These are phyloP conservation scores for Nemania abortiva DNA, from an alignment of 2,329 filamentous ascomycete genomes.

Conservation along the genomic window DNA sequence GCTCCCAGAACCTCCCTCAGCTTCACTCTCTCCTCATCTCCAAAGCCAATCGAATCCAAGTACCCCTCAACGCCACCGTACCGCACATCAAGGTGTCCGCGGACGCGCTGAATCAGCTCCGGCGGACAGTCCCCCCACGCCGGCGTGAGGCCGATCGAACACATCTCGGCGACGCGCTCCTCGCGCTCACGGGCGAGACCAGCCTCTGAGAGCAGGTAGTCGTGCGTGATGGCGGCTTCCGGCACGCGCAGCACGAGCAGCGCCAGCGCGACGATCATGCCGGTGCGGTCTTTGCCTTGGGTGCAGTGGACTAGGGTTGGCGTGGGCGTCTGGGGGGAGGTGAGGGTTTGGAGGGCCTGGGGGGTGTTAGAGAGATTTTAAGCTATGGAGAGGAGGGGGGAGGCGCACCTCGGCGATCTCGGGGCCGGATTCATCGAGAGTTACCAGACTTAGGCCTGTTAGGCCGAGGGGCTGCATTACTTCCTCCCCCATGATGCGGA, in stretches of 20 bases:
- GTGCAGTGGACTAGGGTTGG: conserved; percentile 85
- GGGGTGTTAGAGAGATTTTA: conserved; percentile 42
- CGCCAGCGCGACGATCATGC: conserved; percentile 75
- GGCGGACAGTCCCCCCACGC: conserved; percentile 76
- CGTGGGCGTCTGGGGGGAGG: conserved; percentile 57
- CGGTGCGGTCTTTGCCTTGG: conserved; percentile 88
- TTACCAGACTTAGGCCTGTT: conserved; percentile 75
- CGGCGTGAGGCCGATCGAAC: conserved; percentile 76
- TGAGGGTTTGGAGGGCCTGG: conserved; percentile 62
- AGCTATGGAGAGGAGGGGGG: no score
- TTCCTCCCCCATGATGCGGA: conserved; percentile 75
- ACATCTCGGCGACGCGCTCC: conserved; percentile 75
- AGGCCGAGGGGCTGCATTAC: conserved; percentile 81
- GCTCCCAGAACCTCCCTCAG: conserved; percentile 59
- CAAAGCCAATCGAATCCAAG: conserved; percentile 72
- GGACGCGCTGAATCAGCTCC: conserved; percentile 72
- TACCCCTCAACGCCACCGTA: conserved; percentile 78
- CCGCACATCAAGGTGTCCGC: conserved; percentile 66
- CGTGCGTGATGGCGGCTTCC: conserved; percentile 71
- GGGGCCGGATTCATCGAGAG: conserved; percentile 73
- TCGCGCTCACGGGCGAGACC: conserved; percentile 71
- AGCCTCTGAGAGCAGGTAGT: conserved; percentile 76
- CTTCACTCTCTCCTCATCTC: conserved; percentile 55
- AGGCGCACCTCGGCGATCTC: conserved; percentile 62
- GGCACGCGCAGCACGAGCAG: conserved; percentile 73